Evolutionary conservation across 352 stramenopile species (phyloP), one percentile per base, ranked within the genome.

Genomic region (Phytopythium boreale): DNA sequence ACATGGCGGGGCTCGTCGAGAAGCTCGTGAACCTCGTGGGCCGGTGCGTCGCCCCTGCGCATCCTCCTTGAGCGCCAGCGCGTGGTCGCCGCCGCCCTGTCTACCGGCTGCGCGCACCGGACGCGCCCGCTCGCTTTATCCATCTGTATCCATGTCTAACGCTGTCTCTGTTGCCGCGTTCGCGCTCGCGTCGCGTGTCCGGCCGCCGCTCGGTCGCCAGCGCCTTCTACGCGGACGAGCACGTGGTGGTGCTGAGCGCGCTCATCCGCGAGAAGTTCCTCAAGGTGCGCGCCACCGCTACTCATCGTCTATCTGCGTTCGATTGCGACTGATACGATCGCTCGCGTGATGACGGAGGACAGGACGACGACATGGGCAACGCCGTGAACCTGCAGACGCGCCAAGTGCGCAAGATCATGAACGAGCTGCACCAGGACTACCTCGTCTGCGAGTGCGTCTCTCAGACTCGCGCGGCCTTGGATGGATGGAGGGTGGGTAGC

Each of bases 321-420:
- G n/a, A n/a, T n/a, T n/a, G n/a, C n/a, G n/a, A n/a, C n/a, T n/a
- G n/a, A n/a, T n/a, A n/a, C n/a, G n/a, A n/a, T n/a, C n/a, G n/a
- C n/a, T n/a, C n/a, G n/a, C n/a, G n/a, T n/a, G n/a, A n/a, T 53
- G 47, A 39, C 14, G 24, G n/a, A 2, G 53, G 3, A n/a, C 66
- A 95, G 86, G 86, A 96, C 55, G 86, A 95, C 64, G 86, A 96
- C 26, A 95, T 96, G 88, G 86, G 86, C 29, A 95, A 81, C 60
- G 83, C 88, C 26, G 83, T 96, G 58, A 96, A 96, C 65, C 68
- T 96, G 10, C 88, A 96, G 76, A 95, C 86, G 31, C 84, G 86
- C 20, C 88, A 96, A 87, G 76, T 94, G 61, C 85, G 88, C 56
- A 96, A 96, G 63, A 93, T 93, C 69, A 93, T 93, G 76, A 93